These are phyloP conservation scores for Coemansia sp. DNA, from an alignment of 192 early-diverging fungal genomes.

Conservation along the genomic window DNA sequence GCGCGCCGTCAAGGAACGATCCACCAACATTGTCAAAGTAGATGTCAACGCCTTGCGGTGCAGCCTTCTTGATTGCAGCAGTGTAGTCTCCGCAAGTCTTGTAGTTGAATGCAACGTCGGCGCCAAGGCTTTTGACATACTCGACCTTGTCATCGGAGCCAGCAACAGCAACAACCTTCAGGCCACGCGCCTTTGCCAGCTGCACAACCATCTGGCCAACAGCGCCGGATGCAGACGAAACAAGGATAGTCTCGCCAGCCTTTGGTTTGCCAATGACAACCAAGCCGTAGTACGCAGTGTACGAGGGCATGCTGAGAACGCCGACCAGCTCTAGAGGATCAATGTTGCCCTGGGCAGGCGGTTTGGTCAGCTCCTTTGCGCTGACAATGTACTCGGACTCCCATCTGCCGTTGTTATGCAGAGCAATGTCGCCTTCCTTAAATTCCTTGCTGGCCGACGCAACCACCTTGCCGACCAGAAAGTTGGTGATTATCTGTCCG, in stretches of 20 bases:
- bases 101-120: slow-evolving; percentile 91
- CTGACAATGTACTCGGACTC: slow-evolving; percentile 57
- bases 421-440: slow-evolving; percentile 74
- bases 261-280: slow-evolving; percentile 69
- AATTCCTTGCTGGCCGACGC: slow-evolving; percentile 62
- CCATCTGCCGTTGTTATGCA: slow-evolving; percentile 70
- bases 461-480: slow-evolving; percentile 61
- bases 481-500: slow-evolving; percentile 49
- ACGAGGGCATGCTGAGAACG: slow-evolving; percentile 76
- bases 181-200: slow-evolving; percentile 71
- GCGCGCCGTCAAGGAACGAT: slow-evolving; percentile 68
- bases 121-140: slow-evolving; percentile 66
- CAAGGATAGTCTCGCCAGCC: slow-evolving; percentile 76
- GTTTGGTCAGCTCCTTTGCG: slow-evolving; percentile 53
- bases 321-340: slow-evolving; percentile 33
- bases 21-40: slow-evolving; percentile 86
- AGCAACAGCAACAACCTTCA: slow-evolving; percentile 78
- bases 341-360: slow-evolving; percentile 3
- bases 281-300: slow-evolving; percentile 73
- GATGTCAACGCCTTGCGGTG: slow-evolving; percentile 82
- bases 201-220: slow-evolving; percentile 78
- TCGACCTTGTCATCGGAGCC: slow-evolving; percentile 82
- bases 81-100: slow-evolving; percentile 64
- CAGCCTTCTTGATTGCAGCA: slow-evolving; percentile 57
- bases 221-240: slow-evolving; percentile 75